phyloP scores from a whole-genome alignment of 495 filamentous ascomycete species.

The Lasiosphaeris hirsuta region DNA sequence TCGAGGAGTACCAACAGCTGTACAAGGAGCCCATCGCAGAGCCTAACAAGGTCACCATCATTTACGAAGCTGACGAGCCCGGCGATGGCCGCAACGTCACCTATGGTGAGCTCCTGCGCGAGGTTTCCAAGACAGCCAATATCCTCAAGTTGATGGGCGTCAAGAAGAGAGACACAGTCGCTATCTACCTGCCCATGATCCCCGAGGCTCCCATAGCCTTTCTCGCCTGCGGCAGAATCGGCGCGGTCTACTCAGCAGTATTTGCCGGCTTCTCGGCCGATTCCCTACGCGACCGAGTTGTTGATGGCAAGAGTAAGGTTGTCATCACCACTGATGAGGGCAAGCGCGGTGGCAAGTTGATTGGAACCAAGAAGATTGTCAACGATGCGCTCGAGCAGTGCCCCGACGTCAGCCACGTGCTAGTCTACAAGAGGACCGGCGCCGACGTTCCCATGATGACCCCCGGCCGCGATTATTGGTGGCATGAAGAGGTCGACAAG shows the following conservation, averaged over 20 bases:
- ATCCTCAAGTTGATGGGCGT: slow-evolving; percentile 92
- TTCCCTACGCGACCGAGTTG: slow-evolving; percentile 91
- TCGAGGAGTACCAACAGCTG: slow-evolving; percentile 87
- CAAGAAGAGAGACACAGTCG: slow-evolving; percentile 95
- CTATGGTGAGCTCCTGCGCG: slow-evolving; percentile 88
- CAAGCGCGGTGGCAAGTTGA: slow-evolving; percentile 94
- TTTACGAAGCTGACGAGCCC: slow-evolving; percentile 96
- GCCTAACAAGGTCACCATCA: slow-evolving; percentile 87
- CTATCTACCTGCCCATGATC: slow-evolving; percentile 98
- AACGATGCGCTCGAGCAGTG: slow-evolving; percentile 98
- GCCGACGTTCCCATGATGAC: slow-evolving; percentile 92
- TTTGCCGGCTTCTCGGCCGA: slow-evolving; percentile 98
- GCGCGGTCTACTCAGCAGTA: slow-evolving; percentile 95
- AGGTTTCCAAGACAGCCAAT: slow-evolving; percentile 83
- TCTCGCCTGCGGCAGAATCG: slow-evolving; percentile 87
- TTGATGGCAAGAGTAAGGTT: slow-evolving; percentile 84
- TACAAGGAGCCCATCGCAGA: slow-evolving; percentile 96
- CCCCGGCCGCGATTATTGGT: slow-evolving; percentile 87
- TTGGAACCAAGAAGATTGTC: slow-evolving; percentile 98
- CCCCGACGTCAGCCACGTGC: slow-evolving; percentile 77
- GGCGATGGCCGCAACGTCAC: slow-evolving; percentile 83
- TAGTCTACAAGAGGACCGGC: slow-evolving; percentile 95
- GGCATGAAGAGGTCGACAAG: slow-evolving; percentile 97
- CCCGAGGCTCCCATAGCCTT: slow-evolving; percentile 91
- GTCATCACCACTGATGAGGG: slow-evolving; percentile 97